Evolutionary conservation across 208 protist genomes (phyloP).

Genomic region (Acanthamoeba royreba): DNA sequence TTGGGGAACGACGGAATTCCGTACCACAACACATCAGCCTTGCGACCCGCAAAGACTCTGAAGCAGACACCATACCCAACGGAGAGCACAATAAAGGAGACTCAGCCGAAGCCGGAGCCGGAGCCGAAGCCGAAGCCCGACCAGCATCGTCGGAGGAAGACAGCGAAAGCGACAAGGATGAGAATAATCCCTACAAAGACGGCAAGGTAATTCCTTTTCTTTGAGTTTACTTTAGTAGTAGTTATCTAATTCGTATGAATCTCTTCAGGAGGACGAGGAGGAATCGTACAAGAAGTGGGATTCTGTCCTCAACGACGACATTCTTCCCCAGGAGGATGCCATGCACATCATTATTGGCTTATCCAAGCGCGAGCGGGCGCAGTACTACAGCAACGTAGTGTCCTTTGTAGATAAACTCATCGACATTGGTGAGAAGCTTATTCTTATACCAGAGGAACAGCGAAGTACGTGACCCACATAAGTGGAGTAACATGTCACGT

Average conservation of each 20-base stretch:
- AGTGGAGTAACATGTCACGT: background rate
- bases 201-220: background rate
- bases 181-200: background rate
- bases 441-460: background rate
- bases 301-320: background rate
- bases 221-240: background rate
- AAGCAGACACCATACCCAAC: too few species aligned
- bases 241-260: background rate
- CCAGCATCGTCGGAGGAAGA: background rate
- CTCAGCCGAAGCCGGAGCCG: background rate
- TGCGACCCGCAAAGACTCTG: too few species aligned
- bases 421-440: background rate
- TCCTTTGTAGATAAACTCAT: constrained; percentile 18
- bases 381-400: background rate
- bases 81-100: background rate
- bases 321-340: background rate
- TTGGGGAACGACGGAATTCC: background rate
- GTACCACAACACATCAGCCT: background rate
- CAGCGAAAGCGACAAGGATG: background rate
- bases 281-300: background rate
- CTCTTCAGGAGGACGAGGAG: background rate
- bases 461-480: background rate
- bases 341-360: background rate
- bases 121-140: background rate
- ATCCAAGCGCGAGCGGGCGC: background rate